phyloP scores from a whole-genome alignment of 352 stramenopile species.

The Globisporangium barbulae region DNA sequence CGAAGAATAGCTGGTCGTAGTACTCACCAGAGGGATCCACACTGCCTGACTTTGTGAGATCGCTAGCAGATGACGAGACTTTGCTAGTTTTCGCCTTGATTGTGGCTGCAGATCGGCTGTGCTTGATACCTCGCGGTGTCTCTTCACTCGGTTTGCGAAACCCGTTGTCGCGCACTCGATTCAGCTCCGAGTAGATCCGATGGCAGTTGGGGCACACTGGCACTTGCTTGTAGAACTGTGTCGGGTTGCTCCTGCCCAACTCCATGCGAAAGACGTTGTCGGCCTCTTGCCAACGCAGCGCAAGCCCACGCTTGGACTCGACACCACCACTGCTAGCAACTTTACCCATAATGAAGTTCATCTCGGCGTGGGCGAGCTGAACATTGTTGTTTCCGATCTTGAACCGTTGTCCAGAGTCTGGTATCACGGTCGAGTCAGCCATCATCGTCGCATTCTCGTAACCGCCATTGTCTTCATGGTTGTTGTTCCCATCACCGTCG shows the following conservation, averaged over 20 bases:
- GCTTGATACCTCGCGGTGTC: slow-evolving; percentile 6
- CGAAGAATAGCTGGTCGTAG: slow-evolving; percentile 61
- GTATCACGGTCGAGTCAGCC: slow-evolving; percentile 19
- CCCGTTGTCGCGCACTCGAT: slow-evolving; percentile 39
- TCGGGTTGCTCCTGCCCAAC: slow-evolving; percentile 58
- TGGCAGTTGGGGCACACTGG: slow-evolving; percentile 72
- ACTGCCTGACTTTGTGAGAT: not conserved
- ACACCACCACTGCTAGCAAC: not conserved
- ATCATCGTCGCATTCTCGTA: not conserved
- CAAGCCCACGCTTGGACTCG: slow-evolving; percentile 19
- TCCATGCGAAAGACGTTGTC: slow-evolving; percentile 63
- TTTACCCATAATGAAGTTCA: slow-evolving; percentile 39
- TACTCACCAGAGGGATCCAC: slow-evolving; percentile 16
- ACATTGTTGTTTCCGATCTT: slow-evolving; percentile 80
- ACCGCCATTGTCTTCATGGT: not conserved
- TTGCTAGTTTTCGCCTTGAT: slow-evolving; percentile 3
- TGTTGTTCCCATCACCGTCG: not conserved
- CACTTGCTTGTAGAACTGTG: slow-evolving; percentile 79
- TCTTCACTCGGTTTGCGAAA: slow-evolving; percentile 25
- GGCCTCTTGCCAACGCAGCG: slow-evolving; percentile 59
- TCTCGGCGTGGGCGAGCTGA: slow-evolving; percentile 54
- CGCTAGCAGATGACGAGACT: not conserved
- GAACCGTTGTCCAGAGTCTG: slow-evolving; percentile 49
- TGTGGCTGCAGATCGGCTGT: not conserved
- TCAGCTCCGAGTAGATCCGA: slow-evolving; percentile 59